Base-by-base conservation (phyloP, 768 basidiomycete species). In the Hygrocybe coccinea region DNA sequence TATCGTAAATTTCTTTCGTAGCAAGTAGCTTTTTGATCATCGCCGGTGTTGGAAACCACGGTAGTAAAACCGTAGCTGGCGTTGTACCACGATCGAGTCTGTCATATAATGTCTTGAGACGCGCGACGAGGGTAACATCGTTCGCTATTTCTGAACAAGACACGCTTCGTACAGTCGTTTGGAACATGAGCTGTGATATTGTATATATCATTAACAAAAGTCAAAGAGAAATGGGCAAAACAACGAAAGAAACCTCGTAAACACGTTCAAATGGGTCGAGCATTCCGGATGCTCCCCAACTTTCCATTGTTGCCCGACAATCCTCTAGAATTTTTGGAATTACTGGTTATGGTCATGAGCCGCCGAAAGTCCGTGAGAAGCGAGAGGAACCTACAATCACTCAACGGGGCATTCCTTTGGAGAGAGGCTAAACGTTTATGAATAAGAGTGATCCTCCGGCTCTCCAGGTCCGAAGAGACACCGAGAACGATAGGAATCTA, bases 401-500 rank as follows among this genome's bases (percentile, higher is more conserved):
- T 75, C 47, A 91, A 73, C 50, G 80, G 76, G 37, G 81, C 82
- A 61, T 83, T 81, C 60, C 76, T 79, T 67, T 89, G 87, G 39
- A 82, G 76, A 36, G 76, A 74, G 22, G 77, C 76, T 36, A 91
- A 79, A 59, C 88, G 85, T 66, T 83, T 88, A 70, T 89, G 84
- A 55, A 90, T 89, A 61, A 78, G 73, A 24, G 81, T 70, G 66
- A 89, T 78, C 59, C 80, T 74, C 58, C 77, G 78, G 50, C 77
- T 75, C 61, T 85, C 81, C 43, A 89, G 76, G 67, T 85, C 79
- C 56, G 86, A 83, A 22, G 88, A 89, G 46, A 90, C 83, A 39
- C 87, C 87, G 62, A 77, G 79, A 61, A 89, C 79, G 77, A 86
- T 81, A 59, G 88, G 87, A 59, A 91, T 84, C 87, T 89, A 59